These are phyloP conservation scores for Myxozyma geophila DNA, from an alignment of 805 yeast species.

Conservation along the genomic window DNA sequence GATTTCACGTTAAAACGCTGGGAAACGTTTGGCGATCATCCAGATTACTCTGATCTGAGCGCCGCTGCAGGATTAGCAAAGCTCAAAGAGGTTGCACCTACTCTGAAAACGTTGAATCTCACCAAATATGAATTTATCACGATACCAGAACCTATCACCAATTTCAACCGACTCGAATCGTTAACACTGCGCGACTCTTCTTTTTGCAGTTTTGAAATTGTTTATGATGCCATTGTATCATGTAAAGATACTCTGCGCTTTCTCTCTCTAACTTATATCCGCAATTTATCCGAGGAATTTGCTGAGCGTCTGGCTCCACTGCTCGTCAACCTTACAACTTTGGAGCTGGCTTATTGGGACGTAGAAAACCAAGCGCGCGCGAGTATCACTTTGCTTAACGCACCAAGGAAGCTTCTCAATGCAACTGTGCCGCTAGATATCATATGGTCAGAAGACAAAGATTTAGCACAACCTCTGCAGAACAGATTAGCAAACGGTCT, in stretches of 20 bases:
- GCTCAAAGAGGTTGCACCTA: not conserved
- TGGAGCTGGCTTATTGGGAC: too few species aligned
- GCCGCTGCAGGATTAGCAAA: not conserved
- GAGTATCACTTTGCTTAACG: too few species aligned
- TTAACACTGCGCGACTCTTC: not conserved
- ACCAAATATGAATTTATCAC: not conserved
- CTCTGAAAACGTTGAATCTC: not conserved
- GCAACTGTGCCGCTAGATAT: too few species aligned
- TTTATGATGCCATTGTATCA: not conserved
- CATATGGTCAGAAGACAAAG: too few species aligned
- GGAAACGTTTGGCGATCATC: not conserved
- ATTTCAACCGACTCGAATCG: not conserved
- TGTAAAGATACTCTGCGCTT: not conserved
- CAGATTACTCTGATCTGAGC: not conserved
- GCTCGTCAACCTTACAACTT: too few species aligned
- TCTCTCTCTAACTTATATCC: not conserved
- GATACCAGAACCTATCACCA: not conserved
- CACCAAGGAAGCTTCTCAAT: too few species aligned
- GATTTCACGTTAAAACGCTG: not conserved
- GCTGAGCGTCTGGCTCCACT: too few species aligned
- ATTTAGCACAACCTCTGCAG: too few species aligned
- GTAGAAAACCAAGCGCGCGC: too few species aligned
- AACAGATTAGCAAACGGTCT: too few species aligned
- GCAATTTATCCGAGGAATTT: not conserved
- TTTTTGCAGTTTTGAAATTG: constrained; percentile 2